Percentiles rank a stretch among this genome's conserved stretches.
Conservation (phyloP, 148 eudicot species). For the Amaranthus hypochondriacus region DNA sequence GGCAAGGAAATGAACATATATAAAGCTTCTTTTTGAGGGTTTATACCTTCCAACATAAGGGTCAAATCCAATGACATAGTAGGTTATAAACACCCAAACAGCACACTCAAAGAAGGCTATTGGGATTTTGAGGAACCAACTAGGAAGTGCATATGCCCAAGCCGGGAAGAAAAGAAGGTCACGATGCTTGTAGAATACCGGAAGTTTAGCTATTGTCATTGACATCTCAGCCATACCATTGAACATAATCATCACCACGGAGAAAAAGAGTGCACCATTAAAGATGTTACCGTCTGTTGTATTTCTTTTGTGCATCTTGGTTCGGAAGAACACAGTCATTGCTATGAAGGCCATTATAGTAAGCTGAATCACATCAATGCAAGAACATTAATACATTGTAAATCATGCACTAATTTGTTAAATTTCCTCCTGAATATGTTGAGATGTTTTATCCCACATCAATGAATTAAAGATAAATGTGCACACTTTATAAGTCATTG, state of each 20-base stretch:
- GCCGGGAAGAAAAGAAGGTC: conserved; percentile 67
- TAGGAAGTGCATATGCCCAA: conserved; percentile 77
- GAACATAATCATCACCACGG: conserved; percentile 36
- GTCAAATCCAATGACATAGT: conserved; percentile 76
- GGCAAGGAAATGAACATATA: neutral
- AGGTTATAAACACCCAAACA: conserved; percentile 40
- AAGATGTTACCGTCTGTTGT: conserved; percentile 41
- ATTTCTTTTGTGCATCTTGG: conserved; percentile 41
- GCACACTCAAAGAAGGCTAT: conserved; percentile 47
- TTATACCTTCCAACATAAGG: conserved; percentile 58
- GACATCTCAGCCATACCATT: conserved; percentile 62
- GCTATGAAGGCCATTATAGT: conserved; percentile 35
- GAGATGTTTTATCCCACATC: neutral
- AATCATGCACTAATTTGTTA: neutral
- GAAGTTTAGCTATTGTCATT: conserved; percentile 66
- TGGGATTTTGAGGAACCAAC: conserved; percentile 64
- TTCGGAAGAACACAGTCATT: conserved; percentile 66
- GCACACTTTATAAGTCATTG: no score
- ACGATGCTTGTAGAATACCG: conserved; percentile 67
- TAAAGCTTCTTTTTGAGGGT: neutral
- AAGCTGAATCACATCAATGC: conserved; percentile 35
- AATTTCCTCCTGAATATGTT: neutral
- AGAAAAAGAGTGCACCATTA: conserved; percentile 54
- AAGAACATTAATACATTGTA: neutral
- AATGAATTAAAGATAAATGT: no score